These are phyloP conservation scores for Peniophora sp. DNA, from an alignment of 1,284 basidiomycete genomes.

Conservation along the genomic window DNA sequence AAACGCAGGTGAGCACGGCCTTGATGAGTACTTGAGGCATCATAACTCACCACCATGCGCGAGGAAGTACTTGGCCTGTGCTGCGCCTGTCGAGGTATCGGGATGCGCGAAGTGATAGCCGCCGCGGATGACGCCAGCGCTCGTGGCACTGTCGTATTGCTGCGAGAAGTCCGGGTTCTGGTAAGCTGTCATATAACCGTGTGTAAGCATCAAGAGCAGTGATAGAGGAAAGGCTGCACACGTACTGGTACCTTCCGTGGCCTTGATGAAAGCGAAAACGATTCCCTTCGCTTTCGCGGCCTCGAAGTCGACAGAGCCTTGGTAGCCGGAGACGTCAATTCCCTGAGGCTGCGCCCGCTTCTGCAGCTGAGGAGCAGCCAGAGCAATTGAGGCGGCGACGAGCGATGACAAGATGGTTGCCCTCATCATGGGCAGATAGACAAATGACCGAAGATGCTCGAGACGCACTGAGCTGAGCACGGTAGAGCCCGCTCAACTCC, in stretches of 20 bases:
- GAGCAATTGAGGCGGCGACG: neutral
- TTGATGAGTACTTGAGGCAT: slow-evolving; percentile 1
- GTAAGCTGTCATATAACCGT: slow-evolving; percentile 20
- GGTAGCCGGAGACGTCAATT: slow-evolving; percentile 52
- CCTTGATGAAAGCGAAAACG: slow-evolving; percentile 61
- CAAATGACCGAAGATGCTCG: too few relatives aligned
- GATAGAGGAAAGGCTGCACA: neutral
- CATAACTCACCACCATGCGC: slow-evolving; percentile 41
- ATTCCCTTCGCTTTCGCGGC: slow-evolving; percentile 49
- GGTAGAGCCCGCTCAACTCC: too few relatives aligned
- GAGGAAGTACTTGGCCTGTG: slow-evolving; percentile 55
- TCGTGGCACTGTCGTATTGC: slow-evolving; percentile 49
- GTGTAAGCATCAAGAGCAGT: slow-evolving; percentile 1
- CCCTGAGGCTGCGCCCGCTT: slow-evolving; percentile 35
- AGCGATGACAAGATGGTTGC: too few relatives aligned
- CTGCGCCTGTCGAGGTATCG: slow-evolving; percentile 41
- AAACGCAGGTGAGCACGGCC: neutral
- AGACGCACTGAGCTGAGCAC: too few relatives aligned
- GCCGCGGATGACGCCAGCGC: slow-evolving; percentile 48
- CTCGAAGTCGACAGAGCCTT: slow-evolving; percentile 45
- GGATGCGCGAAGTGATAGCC: slow-evolving; percentile 57
- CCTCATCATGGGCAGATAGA: too few relatives aligned
- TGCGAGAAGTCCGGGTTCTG: slow-evolving; percentile 34
- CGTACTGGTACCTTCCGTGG: slow-evolving; percentile 57
- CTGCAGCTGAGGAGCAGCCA: slow-evolving; percentile 13